Evolutionary conservation across 2,329 filamentous ascomycete species (phyloP).

Genomic region (Paraphaeosphaeria minitans): DNA sequence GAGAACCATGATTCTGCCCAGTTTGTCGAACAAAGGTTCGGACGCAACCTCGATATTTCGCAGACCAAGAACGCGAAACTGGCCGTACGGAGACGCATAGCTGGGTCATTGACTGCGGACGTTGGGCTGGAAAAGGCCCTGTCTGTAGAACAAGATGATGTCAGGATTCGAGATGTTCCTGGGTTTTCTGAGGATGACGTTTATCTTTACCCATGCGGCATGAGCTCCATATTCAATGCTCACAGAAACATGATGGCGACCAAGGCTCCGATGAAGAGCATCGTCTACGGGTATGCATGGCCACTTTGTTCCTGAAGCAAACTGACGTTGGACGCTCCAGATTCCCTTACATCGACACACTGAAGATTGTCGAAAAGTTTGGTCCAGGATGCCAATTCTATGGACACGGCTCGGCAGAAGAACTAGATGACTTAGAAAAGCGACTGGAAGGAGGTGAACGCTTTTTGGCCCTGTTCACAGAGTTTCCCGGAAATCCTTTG

Average conservation of each 20-base stretch:
- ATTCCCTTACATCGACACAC: slow-evolving; percentile 96
- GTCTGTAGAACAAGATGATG: slow-evolving; percentile 53
- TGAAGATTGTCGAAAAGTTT: slow-evolving; percentile 95
- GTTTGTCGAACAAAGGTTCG: slow-evolving; percentile 94
- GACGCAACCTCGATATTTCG: slow-evolving; percentile 82
- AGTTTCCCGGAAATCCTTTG: slow-evolving; percentile 93
- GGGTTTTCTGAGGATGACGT: slow-evolving; percentile 84
- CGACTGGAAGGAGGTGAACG: slow-evolving; percentile 73
- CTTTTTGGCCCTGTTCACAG: slow-evolving; percentile 85
- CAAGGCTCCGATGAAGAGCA: slow-evolving; percentile 71
- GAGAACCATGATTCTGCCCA: slow-evolving; percentile 70
- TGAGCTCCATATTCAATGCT: slow-evolving; percentile 92
- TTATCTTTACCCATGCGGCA: slow-evolving; percentile 85
- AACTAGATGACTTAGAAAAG: slow-evolving; percentile 81
- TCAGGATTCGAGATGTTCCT: slow-evolving; percentile 53
- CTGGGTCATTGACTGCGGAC: slow-evolving; percentile 78
- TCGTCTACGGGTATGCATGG: slow-evolving; percentile 72
- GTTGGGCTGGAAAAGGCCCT: slow-evolving; percentile 68
- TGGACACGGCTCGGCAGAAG: slow-evolving; percentile 74
- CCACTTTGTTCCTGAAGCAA: not conserved
- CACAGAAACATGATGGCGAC: slow-evolving; percentile 74
- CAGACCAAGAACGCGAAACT: slow-evolving; percentile 81
- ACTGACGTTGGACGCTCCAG: slow-evolving; percentile 23
- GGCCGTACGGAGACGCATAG: slow-evolving; percentile 85
- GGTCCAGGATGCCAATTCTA: slow-evolving; percentile 89